Evolutionary conservation across 2,329 filamentous ascomycete genomes (phyloP).

Genomic region (Pseudogymnoascus verrucosus): DNA sequence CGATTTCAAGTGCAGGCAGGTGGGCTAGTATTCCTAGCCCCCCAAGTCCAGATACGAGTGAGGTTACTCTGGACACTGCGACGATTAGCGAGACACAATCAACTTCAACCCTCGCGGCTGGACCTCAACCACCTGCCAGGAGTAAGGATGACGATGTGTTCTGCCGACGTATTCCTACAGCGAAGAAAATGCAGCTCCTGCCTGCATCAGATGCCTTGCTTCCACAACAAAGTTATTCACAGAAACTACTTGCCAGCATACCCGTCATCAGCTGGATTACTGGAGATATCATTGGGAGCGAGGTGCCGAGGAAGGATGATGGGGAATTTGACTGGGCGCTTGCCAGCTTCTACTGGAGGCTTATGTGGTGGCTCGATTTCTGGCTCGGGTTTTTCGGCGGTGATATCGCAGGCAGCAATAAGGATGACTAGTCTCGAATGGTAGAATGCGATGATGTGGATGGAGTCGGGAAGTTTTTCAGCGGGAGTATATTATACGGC

Average conservation of each 20-base stretch:
- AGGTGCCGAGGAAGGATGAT: constrained; percentile 63
- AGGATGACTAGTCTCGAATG: constrained; percentile 42
- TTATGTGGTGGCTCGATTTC: constrained; percentile 55
- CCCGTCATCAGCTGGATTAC: constrained; percentile 67
- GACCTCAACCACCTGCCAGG: constrained; percentile 10
- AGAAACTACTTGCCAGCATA: constrained; percentile 56
- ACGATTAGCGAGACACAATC: constrained; percentile 32
- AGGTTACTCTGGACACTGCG: constrained; percentile 47
- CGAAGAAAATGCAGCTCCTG: constrained; percentile 55
- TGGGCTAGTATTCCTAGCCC: not conserved
- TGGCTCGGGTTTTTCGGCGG: constrained; percentile 51
- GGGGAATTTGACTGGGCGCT: constrained; percentile 71
- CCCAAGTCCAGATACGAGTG: not conserved
- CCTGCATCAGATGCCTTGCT: constrained; percentile 64
- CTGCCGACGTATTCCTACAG: constrained; percentile 58
- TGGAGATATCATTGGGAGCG: constrained; percentile 62
- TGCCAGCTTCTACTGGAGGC: constrained; percentile 59
- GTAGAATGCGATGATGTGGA: not conserved
- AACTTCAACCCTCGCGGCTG: constrained; percentile 22
- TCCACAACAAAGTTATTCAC: constrained; percentile 57
- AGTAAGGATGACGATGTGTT: constrained; percentile 36
- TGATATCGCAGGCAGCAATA: constrained; percentile 49
- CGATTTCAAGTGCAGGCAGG: not conserved
- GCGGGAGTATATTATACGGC: constrained; percentile 1
- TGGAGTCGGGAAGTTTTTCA: not conserved